Evolutionary conservation across 176 grass and related monocot species (phyloP).

Genomic region (Luzula sylvatica): DNA sequence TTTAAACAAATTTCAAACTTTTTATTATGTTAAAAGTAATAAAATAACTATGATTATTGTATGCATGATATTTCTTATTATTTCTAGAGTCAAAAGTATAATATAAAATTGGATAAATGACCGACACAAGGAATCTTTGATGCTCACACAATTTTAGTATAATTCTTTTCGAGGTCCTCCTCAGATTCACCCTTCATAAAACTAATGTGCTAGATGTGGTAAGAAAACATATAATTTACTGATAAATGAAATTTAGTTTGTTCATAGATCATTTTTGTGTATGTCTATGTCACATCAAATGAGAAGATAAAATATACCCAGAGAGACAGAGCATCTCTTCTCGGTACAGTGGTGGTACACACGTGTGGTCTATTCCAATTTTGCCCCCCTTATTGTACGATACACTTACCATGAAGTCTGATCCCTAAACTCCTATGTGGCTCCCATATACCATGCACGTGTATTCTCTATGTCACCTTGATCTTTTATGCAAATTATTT

Average conservation of each 20-base stretch:
- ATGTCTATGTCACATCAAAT: constrained; percentile 12
- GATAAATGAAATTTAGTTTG: too few relatives aligned
- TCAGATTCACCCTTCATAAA: neutral
- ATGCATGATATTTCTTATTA: too few relatives aligned
- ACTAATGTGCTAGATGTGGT: neutral
- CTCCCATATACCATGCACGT: constrained; percentile 7
- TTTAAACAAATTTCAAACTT: neutral
- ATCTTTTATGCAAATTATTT: neutral
- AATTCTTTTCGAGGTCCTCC: neutral
- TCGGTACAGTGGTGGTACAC: neutral
- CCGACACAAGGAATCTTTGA: constrained; percentile 6
- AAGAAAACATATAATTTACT: too few relatives aligned
- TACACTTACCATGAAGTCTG: neutral
- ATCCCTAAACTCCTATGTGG: constrained; percentile 6
- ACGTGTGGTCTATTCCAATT: constrained; percentile 17
- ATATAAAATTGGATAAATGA: constrained; percentile 17
- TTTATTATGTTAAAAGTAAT: neutral
- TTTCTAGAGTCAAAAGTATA: neutral
- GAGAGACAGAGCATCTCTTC: constrained; percentile 2
- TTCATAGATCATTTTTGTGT: too few relatives aligned
- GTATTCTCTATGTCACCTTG: neutral
- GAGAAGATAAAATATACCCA: neutral
- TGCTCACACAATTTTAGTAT: constrained; percentile 6
- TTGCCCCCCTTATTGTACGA: constrained; percentile 14
- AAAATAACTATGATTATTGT: neutral